Base-by-base conservation (phyloP, 1,139 yeast genomes). In the Spathaspora sp. region DNA sequence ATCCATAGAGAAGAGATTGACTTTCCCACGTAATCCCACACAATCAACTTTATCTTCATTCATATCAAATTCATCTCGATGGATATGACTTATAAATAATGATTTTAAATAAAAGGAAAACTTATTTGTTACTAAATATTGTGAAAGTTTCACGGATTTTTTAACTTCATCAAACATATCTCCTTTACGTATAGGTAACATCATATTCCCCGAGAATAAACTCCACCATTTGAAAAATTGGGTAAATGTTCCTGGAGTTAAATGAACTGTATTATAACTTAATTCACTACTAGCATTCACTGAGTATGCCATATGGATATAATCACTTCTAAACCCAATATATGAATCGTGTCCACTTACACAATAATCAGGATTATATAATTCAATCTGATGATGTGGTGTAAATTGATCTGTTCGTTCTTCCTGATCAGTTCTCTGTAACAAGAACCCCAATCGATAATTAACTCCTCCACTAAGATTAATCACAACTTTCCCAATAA, bases 341-440 rank as follows among this genome's bases (percentile, higher is more conserved):
- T 68, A 75, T 0, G 78, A 73, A 50, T 75, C 80, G 50, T 67
- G 60, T 0, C 59, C 64, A 1, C 66, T 61, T 9, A 70, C 56
- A 3, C 87, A 80, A 57, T 59, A 80, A 4, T 80, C 71, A 0
- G 97, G 97, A 57, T 86, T 81, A 45, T 68, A 73, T 36, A 89
- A 64, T 23, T 78, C 67, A 7, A 90, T 75, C 3, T 84, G 81
- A 61, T 84, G 86, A 63, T 91, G 97, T 0, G 95, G 89, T 27
- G 65, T 73, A 50, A 82, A 81, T 1, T 79, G 68, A 23, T 73
- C 70, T 0, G 87, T 76, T 51, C 85, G 72, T 2, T 67, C 54
- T 2, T 72, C 72, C 11, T 70, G 63, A 13, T 56, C 56, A 50
- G 70, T 63, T 46, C 89, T 67, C 58, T 85, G 82, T 47, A 86